phyloP scores from a whole-genome alignment of 2,329 filamentous ascomycete species.

The Alternaria hordeiaustralica region DNA sequence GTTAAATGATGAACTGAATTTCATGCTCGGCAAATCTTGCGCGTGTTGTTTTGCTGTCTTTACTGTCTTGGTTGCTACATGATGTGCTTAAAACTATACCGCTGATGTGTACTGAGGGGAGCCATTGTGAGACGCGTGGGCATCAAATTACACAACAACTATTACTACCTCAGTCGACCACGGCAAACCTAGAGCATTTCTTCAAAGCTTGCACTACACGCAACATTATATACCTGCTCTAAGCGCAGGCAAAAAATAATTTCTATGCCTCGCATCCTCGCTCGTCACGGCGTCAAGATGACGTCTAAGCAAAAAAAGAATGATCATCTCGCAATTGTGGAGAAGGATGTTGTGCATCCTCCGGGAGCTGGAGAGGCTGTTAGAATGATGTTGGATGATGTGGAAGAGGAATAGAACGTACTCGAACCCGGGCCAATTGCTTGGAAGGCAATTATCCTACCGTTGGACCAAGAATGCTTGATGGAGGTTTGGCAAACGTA shows the following conservation, averaged over 20 bases:
- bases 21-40: not conserved
- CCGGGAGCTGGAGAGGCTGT: slow-evolving; percentile 8
- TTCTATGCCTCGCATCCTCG: not conserved
- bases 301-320: not conserved
- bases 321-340: slow-evolving; percentile 1
- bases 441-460: slow-evolving; percentile 25
- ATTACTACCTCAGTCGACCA: not conserved
- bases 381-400: not conserved
- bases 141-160: not conserved
- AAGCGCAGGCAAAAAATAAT: not conserved
- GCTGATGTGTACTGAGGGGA: not conserved
- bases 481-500: not conserved
- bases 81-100: not conserved
- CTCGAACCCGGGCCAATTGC: slow-evolving; percentile 24
- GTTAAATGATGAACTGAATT: not conserved
- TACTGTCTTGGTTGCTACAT: not conserved
- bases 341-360: slow-evolving; percentile 19
- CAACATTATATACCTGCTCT: not conserved
- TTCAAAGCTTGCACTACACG: not conserved
- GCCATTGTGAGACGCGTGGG: not conserved
- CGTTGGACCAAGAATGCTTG: slow-evolving; percentile 22
- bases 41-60: not conserved
- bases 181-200: not conserved
- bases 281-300: fast-evolving
- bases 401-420: not conserved